A percentile compares a stretch with the other conserved stretches of the same genome.
Evolutionary conservation across 805 yeast genomes (phyloP).

Genomic region (Hanseniaspora jakobsenii): DNA sequence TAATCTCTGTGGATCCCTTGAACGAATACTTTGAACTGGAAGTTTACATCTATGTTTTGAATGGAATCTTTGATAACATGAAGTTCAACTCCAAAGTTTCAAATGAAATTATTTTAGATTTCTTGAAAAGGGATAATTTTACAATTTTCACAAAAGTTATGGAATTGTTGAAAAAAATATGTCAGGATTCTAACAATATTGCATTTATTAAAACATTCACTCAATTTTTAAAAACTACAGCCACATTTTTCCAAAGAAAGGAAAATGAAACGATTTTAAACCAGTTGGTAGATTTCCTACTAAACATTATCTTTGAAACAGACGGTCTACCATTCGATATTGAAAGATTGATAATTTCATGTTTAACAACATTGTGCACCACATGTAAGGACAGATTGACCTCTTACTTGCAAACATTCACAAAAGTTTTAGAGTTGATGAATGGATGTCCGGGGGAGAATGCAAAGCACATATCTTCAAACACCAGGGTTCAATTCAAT

Average conservation of each 20-base stretch:
- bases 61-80: slow-evolving; percentile 17
- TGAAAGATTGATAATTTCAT: slow-evolving; percentile 23
- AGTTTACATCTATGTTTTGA: slow-evolving; percentile 25
- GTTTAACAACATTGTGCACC: slow-evolving; percentile 25
- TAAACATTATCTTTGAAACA: slow-evolving; percentile 22
- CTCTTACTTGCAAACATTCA: slow-evolving; percentile 22
- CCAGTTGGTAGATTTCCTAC: slow-evolving; percentile 22
- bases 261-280: slow-evolving; percentile 20
- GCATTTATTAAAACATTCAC: slow-evolving; percentile 25
- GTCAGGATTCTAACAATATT: neutral
- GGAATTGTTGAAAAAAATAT: slow-evolving; percentile 18
- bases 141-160: slow-evolving; percentile 17
- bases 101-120: slow-evolving; percentile 20
- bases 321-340: slow-evolving; percentile 22
- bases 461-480: slow-evolving; percentile 25
- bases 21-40: slow-evolving; percentile 25
- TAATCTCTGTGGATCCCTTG: neutral
- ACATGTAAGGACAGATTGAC: slow-evolving; percentile 23
- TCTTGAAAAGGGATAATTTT: slow-evolving; percentile 21
- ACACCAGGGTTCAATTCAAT: slow-evolving; percentile 18
- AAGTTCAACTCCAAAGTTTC: slow-evolving; percentile 20
- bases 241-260: slow-evolving; percentile 22
- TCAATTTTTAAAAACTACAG: slow-evolving; percentile 22
- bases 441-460: slow-evolving; percentile 20
- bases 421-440: slow-evolving; percentile 27